Conservation (phyloP, 148 eudicot species). For the Amaranthus hypochondriacus region DNA sequence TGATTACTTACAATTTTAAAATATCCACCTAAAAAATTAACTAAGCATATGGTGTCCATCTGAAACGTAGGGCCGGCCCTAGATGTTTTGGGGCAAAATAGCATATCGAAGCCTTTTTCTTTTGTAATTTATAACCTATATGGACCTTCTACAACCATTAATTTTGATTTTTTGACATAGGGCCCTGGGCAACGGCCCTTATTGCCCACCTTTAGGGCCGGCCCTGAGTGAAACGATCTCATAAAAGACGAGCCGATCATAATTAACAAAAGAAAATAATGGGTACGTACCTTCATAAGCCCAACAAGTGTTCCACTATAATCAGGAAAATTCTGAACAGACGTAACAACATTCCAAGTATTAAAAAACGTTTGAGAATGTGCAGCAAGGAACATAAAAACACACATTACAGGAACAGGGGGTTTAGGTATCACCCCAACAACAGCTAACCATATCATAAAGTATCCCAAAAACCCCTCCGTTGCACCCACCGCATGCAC, state of each 20-base stretch:
- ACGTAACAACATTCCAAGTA: slow-evolving; percentile 83
- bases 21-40: no score
- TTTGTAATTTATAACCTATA: no score
- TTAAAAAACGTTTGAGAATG: slow-evolving; percentile 93
- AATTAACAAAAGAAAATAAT: background rate
- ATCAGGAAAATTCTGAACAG: slow-evolving; percentile 62
- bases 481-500: slow-evolving; percentile 58
- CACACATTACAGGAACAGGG: slow-evolving; percentile 52
- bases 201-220: no score
- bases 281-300: slow-evolving; percentile 71
- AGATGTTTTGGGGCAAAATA: no score
- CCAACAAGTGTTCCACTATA: slow-evolving; percentile 83
- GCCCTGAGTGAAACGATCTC: no score
- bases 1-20: no score
- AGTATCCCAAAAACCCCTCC: slow-evolving; percentile 76
- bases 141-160: no score
- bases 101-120: no score
- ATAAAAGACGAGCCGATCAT: background rate
- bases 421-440: slow-evolving; percentile 46
- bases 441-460: slow-evolving; percentile 72
- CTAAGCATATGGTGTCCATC: no score
- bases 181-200: no score
- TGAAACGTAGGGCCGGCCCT: no score
- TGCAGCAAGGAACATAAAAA: slow-evolving; percentile 69
- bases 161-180: no score